Conservation (phyloP, 2,329 filamentous ascomycete species). For the Sporothrix humicola region DNA sequence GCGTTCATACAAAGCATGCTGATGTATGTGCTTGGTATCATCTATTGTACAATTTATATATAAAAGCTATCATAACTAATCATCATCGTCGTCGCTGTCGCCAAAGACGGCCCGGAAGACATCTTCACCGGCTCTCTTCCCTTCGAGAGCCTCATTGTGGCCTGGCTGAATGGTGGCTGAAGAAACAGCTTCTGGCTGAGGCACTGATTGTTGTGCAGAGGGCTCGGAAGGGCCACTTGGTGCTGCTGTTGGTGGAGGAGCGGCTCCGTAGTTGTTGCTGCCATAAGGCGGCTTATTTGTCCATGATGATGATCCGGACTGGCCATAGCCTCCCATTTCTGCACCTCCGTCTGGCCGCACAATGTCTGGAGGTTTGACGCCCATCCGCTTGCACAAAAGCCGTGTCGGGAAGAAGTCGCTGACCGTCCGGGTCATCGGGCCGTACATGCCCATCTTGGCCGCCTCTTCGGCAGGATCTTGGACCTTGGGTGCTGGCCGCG, state of each 20-base stretch:
- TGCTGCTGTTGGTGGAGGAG: conserved; percentile 25
- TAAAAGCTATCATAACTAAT: conserved; percentile 26
- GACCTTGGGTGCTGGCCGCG: conserved; percentile 59
- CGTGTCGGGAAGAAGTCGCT: conserved; percentile 79
- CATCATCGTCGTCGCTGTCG: conserved; percentile 73
- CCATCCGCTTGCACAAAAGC: conserved; percentile 92
- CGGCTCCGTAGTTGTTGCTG: neutral
- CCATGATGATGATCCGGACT: neutral
- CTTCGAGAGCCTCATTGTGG: conserved; percentile 78
- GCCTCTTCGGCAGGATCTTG: conserved; percentile 84
- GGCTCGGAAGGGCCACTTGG: neutral
- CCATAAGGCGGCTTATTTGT: conserved; percentile 6
- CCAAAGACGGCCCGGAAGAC: conserved; percentile 95
- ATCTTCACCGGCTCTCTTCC: conserved; percentile 74
- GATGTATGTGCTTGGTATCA: conserved; percentile 4
- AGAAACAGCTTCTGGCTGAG: neutral
- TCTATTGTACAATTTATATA: neutral
- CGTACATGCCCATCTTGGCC: conserved; percentile 91
- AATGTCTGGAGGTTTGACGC: conserved; percentile 77
- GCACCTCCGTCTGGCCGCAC: conserved; percentile 60
- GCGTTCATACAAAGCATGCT: neutral
- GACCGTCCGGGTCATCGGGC: conserved; percentile 77
- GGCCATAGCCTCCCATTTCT: conserved; percentile 37
- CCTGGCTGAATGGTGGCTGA: conserved; percentile 66
- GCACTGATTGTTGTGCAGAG: neutral